phyloP scores from a whole-genome alignment of 257 asterid species.

The Lycium ferocissimum region DNA sequence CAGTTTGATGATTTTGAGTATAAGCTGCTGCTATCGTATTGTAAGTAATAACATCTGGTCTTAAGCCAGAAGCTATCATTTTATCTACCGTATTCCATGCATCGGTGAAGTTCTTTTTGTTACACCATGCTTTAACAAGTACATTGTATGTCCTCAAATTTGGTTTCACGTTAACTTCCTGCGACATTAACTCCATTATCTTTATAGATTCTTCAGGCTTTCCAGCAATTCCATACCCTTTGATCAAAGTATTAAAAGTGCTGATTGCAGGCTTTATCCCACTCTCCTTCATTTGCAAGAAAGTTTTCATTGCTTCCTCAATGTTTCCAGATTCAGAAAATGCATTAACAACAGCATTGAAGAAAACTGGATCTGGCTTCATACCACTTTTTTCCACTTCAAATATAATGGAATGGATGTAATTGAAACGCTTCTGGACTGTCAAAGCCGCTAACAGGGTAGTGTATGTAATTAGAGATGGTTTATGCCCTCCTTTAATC shows the following conservation, averaged over 20 bases:
- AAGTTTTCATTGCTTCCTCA: slow-evolving; percentile 67
- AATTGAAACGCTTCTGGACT: slow-evolving; percentile 58
- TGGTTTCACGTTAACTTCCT: slow-evolving; percentile 59
- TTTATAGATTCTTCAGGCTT: slow-evolving; percentile 67
- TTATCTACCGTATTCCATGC: slow-evolving; percentile 59
- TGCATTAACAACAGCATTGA: slow-evolving; percentile 72
- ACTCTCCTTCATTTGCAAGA: slow-evolving; percentile 60
- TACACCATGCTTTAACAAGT: slow-evolving; percentile 75
- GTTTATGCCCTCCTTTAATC: slow-evolving; percentile 69
- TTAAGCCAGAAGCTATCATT: slow-evolving; percentile 62
- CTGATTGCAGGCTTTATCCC: slow-evolving; percentile 66
- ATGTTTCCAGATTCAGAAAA: slow-evolving; percentile 76
- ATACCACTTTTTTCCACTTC: slow-evolving; percentile 53
- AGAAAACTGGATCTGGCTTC: slow-evolving; percentile 68
- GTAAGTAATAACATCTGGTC: slow-evolving; percentile 64
- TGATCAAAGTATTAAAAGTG: slow-evolving; percentile 71
- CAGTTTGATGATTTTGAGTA: slow-evolving; percentile 54
- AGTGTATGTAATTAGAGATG: slow-evolving; percentile 76
- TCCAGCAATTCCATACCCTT: slow-evolving; percentile 74
- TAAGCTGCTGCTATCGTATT: slow-evolving; percentile 66
- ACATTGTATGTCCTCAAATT: slow-evolving; percentile 66
- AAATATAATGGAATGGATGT: slow-evolving; percentile 56
- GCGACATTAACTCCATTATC: slow-evolving; percentile 60
- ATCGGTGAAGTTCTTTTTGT: slow-evolving; percentile 49
- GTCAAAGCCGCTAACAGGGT: slow-evolving; percentile 72